phyloP scores from a whole-genome alignment of 2,329 filamentous ascomycete genomes.

The Clarireedia hainanense region DNA sequence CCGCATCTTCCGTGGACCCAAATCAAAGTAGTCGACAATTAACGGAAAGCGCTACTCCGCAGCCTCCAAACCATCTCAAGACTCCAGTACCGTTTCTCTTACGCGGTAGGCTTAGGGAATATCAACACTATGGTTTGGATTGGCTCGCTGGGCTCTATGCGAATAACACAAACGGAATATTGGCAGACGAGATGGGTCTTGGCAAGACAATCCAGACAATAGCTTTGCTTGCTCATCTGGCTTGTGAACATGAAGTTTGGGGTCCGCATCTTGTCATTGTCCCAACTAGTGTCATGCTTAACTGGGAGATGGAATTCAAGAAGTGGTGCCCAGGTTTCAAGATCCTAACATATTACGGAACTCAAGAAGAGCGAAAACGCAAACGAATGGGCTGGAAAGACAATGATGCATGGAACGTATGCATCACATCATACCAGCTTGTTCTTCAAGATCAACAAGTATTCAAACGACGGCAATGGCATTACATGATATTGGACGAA shows the following conservation, averaged over 20 bases:
- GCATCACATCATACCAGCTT: constrained; percentile 95
- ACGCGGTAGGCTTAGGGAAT: constrained; percentile 83
- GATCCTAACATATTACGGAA: constrained; percentile 93
- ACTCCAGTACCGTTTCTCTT: constrained; percentile 75
- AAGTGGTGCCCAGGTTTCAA: constrained; percentile 99
- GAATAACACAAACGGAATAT: constrained; percentile 88
- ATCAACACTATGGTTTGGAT: constrained; percentile 93
- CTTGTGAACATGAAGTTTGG: constrained; percentile 86
- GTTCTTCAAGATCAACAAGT: constrained; percentile 90
- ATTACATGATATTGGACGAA: constrained; percentile 97
- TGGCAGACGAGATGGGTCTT: constrained; percentile 97
- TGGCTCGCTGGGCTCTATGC: constrained; percentile 92
- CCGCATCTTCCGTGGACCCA: constrained; percentile 29
- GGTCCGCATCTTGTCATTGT: constrained; percentile 94
- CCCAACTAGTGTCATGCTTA: constrained; percentile 95
- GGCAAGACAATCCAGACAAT: constrained; percentile 99
- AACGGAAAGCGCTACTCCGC: constrained; percentile 34
- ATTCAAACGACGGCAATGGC: constrained; percentile 88
- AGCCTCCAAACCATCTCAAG: constrained; percentile 37
- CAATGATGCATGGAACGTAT: constrained; percentile 91
- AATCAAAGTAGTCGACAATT: constrained; percentile 24
- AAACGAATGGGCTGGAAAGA: constrained; percentile 93
- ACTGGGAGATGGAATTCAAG: constrained; percentile 99
- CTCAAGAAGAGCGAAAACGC: constrained; percentile 80
- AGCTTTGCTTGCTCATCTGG: constrained; percentile 82